Evolutionary conservation across 2,329 filamentous ascomycete species (phyloP), one percentile per base, ranked within the genome.

Genomic region (Cladosporium phlei): DNA sequence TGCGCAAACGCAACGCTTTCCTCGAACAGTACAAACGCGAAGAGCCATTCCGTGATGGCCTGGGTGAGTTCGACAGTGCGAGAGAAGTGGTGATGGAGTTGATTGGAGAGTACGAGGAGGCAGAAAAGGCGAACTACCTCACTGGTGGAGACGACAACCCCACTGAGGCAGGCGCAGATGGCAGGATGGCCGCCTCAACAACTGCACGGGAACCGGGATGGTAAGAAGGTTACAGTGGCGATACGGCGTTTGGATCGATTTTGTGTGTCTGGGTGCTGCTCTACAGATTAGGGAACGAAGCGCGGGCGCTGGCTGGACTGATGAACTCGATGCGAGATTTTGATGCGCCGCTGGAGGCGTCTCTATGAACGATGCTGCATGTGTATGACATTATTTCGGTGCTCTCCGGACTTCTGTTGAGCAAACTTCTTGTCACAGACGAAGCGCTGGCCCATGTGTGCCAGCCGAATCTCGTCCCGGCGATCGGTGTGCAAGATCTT

Each of bases 11-110:
- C 42, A 97, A 97, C 66, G 93, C 93, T 39, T 98, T 97, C 68
- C 78, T 98, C 61, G 93, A 98, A 59, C 83, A 82, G 37, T 98
- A 98, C 71, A 97, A 95, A 72, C 93, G 93, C 67, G 94, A 95
- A 50, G 85, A 88, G 0, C 88, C 90, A 1, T 98, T 98, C 67
- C 77, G 88, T 0, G 91, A 97, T 55, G 93, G 90, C 33, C 72
- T 98, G 32, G 80, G 86, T 57, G 91, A 98, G 68, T 98, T 98
- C 59, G 94, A 98, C 65, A 90, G 96, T 68, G 87, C 93, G 25
- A 81, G 87, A 55, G 85, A 93, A 62, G 91, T 97, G 4, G 91
- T 97, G 16, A 82, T 84, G 59, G 91, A 95, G 66, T 71, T 97
- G 53, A 91, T 97, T 62, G 79, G 81, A 42, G 93, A 98, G 73